These are phyloP conservation scores for Jamesozyma piceae DNA, from an alignment of 805 yeast genomes.

Conservation along the genomic window DNA sequence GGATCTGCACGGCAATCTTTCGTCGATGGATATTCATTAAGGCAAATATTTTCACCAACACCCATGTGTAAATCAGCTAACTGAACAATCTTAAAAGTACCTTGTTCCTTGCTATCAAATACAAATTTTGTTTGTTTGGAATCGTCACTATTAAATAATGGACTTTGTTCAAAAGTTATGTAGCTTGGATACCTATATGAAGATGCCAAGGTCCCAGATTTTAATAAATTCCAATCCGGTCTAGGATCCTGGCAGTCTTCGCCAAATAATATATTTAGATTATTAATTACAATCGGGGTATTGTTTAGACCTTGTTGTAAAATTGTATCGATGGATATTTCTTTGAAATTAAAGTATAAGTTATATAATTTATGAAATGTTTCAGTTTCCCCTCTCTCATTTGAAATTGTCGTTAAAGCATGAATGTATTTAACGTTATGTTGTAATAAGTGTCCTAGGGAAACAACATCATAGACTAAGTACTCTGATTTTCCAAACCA, in stretches of 20 bases:
- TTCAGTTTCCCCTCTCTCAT: too few species aligned
- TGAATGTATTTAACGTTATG: not conserved
- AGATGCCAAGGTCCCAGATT: constrained; percentile 1
- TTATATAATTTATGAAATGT: not conserved
- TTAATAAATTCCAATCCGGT: constrained; percentile 47
- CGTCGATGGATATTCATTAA: constrained; percentile 57
- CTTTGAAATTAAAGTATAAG: constrained; percentile 1
- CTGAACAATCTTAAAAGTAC: constrained; percentile 70
- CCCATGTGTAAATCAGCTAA: constrained; percentile 87
- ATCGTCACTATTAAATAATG: not conserved
- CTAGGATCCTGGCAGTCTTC: constrained; percentile 68
- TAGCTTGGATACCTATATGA: constrained; percentile 9
- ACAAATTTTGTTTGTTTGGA: constrained; percentile 2
- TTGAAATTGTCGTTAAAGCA: not conserved
- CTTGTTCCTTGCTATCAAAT: constrained; percentile 24
- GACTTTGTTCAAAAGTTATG: constrained; percentile 5
- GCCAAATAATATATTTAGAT: constrained; percentile 65
- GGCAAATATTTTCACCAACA: constrained; percentile 73
- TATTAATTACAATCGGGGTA: constrained; percentile 35
- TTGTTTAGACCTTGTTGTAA: not conserved
- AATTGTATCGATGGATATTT: not conserved
- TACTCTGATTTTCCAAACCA: constrained; percentile 21
- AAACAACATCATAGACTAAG: constrained; percentile 13
- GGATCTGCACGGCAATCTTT: constrained; percentile 69
- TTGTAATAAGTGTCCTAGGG: not conserved